These are phyloP conservation scores for Thymus mandschuricus DNA, from an alignment of 257 asterid genomes.

Conservation along the genomic window DNA sequence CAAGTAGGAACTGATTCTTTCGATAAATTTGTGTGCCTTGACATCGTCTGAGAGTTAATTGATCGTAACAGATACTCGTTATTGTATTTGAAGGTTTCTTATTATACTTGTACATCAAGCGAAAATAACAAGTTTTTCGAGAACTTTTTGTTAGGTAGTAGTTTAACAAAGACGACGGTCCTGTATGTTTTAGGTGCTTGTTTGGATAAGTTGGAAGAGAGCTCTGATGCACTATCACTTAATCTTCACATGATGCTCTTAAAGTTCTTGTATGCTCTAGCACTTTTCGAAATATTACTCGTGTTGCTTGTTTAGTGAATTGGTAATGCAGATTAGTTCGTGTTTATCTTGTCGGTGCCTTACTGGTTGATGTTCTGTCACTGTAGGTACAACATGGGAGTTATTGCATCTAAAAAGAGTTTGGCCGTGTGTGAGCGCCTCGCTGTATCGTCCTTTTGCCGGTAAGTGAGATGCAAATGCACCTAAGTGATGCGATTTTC, in stretches of 20 bases:
- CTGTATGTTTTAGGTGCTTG: background rate
- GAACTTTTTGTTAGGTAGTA: background rate
- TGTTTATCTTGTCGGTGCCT: constrained; percentile 1
- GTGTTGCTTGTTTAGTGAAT: constrained; percentile 5
- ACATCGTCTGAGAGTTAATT: too few species aligned
- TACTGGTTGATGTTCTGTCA: constrained; percentile 4
- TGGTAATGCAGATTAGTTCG: constrained; percentile 11
- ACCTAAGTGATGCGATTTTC: constrained; percentile 21
- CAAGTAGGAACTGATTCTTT: too few species aligned
- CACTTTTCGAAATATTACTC: background rate
- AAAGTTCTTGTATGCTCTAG: background rate
- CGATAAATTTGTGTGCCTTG: too few species aligned
- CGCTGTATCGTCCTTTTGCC: constrained; percentile 85
- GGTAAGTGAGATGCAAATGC: constrained; percentile 50
- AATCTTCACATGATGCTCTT: background rate
- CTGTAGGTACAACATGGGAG: constrained; percentile 93
- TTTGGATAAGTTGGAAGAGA: constrained; percentile 6
- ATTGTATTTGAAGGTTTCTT: too few species aligned
- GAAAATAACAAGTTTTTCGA: too few species aligned
- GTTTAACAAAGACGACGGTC: background rate
- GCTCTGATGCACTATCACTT: background rate
- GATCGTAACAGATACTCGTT: too few species aligned
- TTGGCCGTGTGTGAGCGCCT: constrained; percentile 78
- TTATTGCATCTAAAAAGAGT: constrained; percentile 84
- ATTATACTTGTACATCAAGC: too few species aligned